Percentiles rank a stretch among this genome's conserved stretches.
Conservation (phyloP, 2,329 filamentous ascomycete species). For the Cladosporium sp. region DNA sequence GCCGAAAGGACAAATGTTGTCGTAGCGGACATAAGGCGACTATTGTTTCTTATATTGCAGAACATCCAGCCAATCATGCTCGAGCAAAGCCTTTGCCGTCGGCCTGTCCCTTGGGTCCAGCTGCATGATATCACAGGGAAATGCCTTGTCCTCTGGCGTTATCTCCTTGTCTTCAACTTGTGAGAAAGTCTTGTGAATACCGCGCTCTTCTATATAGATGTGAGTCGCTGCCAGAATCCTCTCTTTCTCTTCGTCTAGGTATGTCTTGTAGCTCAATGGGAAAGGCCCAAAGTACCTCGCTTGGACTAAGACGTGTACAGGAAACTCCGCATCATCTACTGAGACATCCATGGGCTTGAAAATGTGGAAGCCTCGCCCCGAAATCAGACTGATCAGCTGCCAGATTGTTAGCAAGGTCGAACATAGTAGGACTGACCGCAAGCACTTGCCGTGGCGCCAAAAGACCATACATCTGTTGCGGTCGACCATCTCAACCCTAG, state of each 20-base stretch:
- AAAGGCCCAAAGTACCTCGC: constrained; percentile 29
- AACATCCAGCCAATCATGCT: constrained; percentile 42
- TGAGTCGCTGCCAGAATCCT: constrained; percentile 23
- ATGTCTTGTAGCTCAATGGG: constrained; percentile 24
- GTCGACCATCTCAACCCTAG: constrained; percentile 41
- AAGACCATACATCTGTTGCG: constrained; percentile 46
- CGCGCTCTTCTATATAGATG: constrained; percentile 24
- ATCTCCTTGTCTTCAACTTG: constrained; percentile 35
- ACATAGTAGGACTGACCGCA: background rate
- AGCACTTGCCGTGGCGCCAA: constrained; percentile 40
- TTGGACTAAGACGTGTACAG: constrained; percentile 30
- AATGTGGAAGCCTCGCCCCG: constrained; percentile 32
- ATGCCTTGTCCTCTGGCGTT: constrained; percentile 37
- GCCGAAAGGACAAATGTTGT: background rate
- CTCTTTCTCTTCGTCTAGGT: constrained; percentile 28
- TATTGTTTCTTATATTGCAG: constrained; percentile 7
- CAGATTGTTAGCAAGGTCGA: background rate
- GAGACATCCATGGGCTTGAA: constrained; percentile 31
- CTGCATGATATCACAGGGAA: constrained; percentile 48
- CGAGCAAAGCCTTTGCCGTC: constrained; percentile 42
- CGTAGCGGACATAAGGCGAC: background rate
- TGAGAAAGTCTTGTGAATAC: constrained; percentile 31
- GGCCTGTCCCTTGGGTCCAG: constrained; percentile 47
- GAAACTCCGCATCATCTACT: constrained; percentile 32
- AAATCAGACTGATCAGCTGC: constrained; percentile 38